Base-by-base conservation (phyloP, 2,329 filamentous ascomycete species). In the Calonectria leucothoes region DNA sequence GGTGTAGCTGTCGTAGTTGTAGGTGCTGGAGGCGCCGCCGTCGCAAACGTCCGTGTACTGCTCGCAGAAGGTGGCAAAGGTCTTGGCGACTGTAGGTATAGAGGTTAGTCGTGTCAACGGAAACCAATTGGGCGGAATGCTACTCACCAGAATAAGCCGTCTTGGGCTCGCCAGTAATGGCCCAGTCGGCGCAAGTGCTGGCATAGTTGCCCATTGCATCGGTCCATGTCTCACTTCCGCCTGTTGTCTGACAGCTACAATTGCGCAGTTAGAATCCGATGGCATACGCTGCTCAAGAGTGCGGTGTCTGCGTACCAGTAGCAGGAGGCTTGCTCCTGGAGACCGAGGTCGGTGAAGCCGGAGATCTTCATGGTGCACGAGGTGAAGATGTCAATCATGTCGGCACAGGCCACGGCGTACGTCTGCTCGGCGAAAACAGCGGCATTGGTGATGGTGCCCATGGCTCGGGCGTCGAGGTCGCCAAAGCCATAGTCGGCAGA, bases 51-150 rank as follows among this genome's bases (percentile, higher is more conserved):
- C 78, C 66, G 74, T 79, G 67, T 80, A 83, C n/a, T 76, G 75
- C 1, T 83, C 74, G 74, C 82, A 83, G 69, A 82, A 80, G 15
- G 75, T 81, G 17, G 81, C 80, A 61, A 82, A 82, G 11, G 75
- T 78, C 51, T 72, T 72, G 70, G 82, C 82, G 63, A 82, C 82
- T 83, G 33, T 3, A 6, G 12, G 55, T 4, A 33, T 27, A 48
- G 74, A 79, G 66, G 72, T 48, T n/a, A 29, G 68, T 6, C 20
- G 45, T 11, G 39, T 42, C 14, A 37, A 25, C 11, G 5, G 14
- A 12, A 12, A 6, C 12, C 25, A n/a, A 11, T n/a, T 10, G 7
- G 6, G 14, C 15, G 27, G 23, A 52, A 25, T 61, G n/a, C 20
- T 51, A 74, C 76, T 52, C 77, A 83, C 82, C 78, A 49, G 66